These are phyloP conservation scores for Talaromyces sp. DNA, from an alignment of 2,329 filamentous ascomycete species.

Conservation along the genomic window DNA sequence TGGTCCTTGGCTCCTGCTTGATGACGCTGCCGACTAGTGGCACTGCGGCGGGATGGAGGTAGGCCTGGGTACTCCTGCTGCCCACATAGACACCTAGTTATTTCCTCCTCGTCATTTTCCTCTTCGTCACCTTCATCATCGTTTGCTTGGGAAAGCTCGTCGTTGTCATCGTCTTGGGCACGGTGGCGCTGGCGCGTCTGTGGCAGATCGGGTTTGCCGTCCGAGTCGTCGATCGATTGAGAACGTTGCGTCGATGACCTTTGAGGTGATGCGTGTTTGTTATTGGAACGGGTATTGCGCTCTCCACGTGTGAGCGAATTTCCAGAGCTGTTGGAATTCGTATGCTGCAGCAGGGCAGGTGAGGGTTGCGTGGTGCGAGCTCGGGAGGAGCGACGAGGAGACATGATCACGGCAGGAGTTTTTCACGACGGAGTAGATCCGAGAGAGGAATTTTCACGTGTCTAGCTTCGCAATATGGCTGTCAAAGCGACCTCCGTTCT, in stretches of 20 bases:
- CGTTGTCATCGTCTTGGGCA: constrained; percentile 64
- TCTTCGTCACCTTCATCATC: constrained; percentile 59
- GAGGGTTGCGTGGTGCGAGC: constrained; percentile 73
- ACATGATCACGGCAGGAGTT: constrained; percentile 42
- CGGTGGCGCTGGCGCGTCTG: constrained; percentile 77
- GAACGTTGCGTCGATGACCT: constrained; percentile 66
- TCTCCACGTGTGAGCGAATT: constrained; percentile 71
- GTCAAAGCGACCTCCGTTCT: background rate
- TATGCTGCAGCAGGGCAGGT: constrained; percentile 69
- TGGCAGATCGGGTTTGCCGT: constrained; percentile 59
- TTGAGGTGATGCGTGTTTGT: constrained; percentile 68
- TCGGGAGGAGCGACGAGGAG: constrained; percentile 86
- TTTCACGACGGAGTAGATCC: background rate
- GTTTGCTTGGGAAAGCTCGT: constrained; percentile 43
- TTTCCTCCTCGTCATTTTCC: constrained; percentile 74
- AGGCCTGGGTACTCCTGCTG: constrained; percentile 91
- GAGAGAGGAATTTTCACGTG: background rate
- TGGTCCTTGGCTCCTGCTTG: constrained; percentile 56
- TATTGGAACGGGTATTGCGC: constrained; percentile 67
- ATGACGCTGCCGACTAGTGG: constrained; percentile 51
- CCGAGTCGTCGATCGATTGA: constrained; percentile 55
- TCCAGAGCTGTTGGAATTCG: constrained; percentile 71
- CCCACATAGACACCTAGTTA: constrained; percentile 92
- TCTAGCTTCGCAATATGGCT: constrained; percentile 3
- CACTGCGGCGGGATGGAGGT: constrained; percentile 56